Evolutionary conservation across 208 protist genomes (phyloP), one percentile per base, ranked within the genome.

Genomic region (Wallacemonas sp.): DNA sequence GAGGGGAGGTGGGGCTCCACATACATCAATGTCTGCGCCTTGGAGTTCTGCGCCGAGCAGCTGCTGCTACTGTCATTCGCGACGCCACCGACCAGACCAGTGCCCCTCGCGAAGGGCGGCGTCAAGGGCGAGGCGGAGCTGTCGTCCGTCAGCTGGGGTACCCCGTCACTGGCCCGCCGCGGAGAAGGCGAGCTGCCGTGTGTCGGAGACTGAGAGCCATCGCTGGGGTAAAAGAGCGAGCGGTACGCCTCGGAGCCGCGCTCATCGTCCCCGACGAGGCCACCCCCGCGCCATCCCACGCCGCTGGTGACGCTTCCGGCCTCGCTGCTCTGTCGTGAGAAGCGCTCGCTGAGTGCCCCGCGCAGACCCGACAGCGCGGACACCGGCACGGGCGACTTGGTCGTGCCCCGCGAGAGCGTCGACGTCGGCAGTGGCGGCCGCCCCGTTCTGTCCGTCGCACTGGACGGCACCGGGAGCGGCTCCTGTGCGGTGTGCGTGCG

Each of bases 381-480:
- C 36, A 41, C n/a, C 52, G 38, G 52, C 31, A 26, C n/a, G 3
- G 52, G 52, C n/a, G 52, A 59, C 36, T 14, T 41, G 36, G 7
- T 41, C 11, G 48, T n/a, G n/a, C n/a, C 10, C 20, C 25, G 25
- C 7, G 48, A 10, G 26, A 7, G 4, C 25, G 25, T 55, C 26
- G 52, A 41, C 12, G 52, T 59, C 12, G 52, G 18, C 12, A 59
- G 52, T 14, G 52, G 52, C n/a, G 52, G 52, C 11, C 52, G 52
- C 14, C 28, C n/a, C 3, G 52, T 14, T 3, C 52, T 25, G 4
- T 31, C 48, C 5, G 11, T 22, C 42, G 48, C 14, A 14, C 10
- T 41, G 36, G 36, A n/a, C n/a, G n/a, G n/a, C n/a, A n/a, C n/a
- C n/a, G n/a, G n/a, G n/a, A n/a, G n/a, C n/a, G n/a, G n/a, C n/a